These are phyloP conservation scores for Auriculariales sp. DNA, from an alignment of 768 basidiomycete genomes.

Conservation along the genomic window DNA sequence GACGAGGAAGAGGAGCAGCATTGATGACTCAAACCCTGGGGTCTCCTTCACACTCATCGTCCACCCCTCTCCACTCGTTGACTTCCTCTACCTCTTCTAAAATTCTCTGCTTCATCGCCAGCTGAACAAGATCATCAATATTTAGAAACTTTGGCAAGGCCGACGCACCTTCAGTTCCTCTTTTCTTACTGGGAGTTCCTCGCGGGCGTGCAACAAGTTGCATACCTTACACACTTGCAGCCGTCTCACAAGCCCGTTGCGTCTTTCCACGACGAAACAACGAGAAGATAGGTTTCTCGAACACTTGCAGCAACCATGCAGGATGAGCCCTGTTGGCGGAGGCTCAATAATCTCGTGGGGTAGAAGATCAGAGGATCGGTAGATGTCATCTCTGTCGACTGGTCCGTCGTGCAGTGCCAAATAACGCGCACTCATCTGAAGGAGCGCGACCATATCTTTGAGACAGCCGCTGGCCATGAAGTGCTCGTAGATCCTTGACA, in stretches of 20 bases:
- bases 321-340: neutral
- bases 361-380: neutral
- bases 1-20: conserved; percentile 21
- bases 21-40: too few relatives aligned
- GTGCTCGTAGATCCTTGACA: neutral
- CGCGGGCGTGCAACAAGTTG: too few relatives aligned
- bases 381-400: neutral
- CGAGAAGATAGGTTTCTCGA: neutral
- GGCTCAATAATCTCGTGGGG: neutral
- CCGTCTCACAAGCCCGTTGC: neutral
- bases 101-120: too few relatives aligned
- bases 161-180: too few relatives aligned
- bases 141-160: too few relatives aligned
- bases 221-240: neutral
- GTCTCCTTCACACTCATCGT: too few relatives aligned
- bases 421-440: neutral
- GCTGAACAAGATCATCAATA: too few relatives aligned
- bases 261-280: neutral
- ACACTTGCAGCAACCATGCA: neutral
- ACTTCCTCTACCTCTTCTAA: too few relatives aligned
- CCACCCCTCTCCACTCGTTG: too few relatives aligned
- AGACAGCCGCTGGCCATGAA: neutral
- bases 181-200: too few relatives aligned
- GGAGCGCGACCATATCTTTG: neutral
- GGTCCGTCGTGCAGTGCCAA: neutral